Evolutionary conservation across 495 filamentous ascomycete species (phyloP).

Genomic region (Elasticomyces elasticus): DNA sequence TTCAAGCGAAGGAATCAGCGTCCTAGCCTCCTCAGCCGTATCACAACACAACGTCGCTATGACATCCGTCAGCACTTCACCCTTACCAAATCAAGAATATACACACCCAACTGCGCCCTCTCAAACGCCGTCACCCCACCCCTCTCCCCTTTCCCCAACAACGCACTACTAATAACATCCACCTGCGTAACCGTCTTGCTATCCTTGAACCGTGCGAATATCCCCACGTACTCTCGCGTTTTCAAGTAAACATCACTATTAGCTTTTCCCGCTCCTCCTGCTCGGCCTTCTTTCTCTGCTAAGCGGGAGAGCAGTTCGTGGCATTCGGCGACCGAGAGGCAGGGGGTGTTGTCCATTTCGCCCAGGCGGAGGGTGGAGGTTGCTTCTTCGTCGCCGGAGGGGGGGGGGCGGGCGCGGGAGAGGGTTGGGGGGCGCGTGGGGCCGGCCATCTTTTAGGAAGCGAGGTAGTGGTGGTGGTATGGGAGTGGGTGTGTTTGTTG

Average conservation of each 20-base stretch:
- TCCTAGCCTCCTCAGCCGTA: conserved; percentile 88
- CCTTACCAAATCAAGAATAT: neutral
- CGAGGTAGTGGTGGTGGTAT: conserved; percentile 1
- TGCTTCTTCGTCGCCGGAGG: conserved; percentile 82
- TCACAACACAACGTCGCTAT: conserved; percentile 84
- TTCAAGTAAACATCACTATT: conserved; percentile 44
- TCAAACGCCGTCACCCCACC: conserved; percentile 81
- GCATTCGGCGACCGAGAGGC: conserved; percentile 64
- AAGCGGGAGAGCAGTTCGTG: conserved; percentile 36
- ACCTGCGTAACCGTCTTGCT: conserved; percentile 89
- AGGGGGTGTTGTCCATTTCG: conserved; percentile 81
- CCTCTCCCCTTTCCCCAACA: conserved; percentile 38
- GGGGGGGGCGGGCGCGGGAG: conserved; percentile 59
- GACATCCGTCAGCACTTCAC: neutral
- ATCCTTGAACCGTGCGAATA: conserved; percentile 89
- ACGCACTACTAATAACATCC: conserved; percentile 47
- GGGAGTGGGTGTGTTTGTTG: neutral
- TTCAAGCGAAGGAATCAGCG: conserved; percentile 78
- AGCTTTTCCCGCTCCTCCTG: neutral
- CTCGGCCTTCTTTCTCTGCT: conserved; percentile 3
- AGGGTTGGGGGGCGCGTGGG: conserved; percentile 36
- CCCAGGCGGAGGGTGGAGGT: conserved; percentile 71
- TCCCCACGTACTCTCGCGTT: conserved; percentile 81
- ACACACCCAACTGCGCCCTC: conserved; percentile 78
- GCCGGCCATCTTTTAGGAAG: conserved; percentile 4